Percentiles rank a stretch among this genome's conserved stretches.
These are phyloP conservation scores for Myochromella boudieri DNA, from an alignment of 768 basidiomycete species.

Conservation along the genomic window DNA sequence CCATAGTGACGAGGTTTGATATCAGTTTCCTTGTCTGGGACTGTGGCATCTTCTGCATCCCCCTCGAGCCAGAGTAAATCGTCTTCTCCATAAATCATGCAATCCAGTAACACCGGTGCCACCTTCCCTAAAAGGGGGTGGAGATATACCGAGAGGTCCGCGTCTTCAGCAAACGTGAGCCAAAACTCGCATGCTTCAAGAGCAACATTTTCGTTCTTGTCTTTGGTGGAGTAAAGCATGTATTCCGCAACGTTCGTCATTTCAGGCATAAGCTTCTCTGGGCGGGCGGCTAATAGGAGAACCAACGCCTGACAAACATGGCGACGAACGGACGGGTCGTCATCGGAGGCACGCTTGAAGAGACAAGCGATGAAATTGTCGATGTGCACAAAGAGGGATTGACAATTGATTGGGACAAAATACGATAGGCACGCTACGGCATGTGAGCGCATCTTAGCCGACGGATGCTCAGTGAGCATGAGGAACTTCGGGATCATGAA, in stretches of 20 bases:
- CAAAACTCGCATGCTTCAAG: conserved; percentile 99
- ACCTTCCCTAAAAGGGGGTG: conserved; percentile 89
- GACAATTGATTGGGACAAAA: conserved; percentile 84
- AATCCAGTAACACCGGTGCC: conserved; percentile 92
- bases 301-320: conserved; percentile 97
- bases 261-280: conserved; percentile 96
- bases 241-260: conserved; percentile 95
- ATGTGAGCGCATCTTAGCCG: conserved; percentile 88
- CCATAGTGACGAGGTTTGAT: conserved; percentile 96
- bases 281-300: conserved; percentile 86
- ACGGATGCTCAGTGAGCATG: conserved; percentile 78
- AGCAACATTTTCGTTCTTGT: conserved; percentile 94
- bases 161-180: conserved; percentile 97
- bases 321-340: conserved; percentile 89
- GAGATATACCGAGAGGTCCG: conserved; percentile 79
- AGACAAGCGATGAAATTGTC: conserved; percentile 91
- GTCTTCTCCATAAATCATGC: conserved; percentile 96
- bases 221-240: conserved; percentile 98
- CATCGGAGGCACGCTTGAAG: conserved; percentile 94
- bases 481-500: conserved; percentile 97
- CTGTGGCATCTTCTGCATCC: conserved; percentile 83
- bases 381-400: conserved; percentile 88
- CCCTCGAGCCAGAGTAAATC: conserved; percentile 94
- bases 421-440: conserved; percentile 94
- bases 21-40: conserved; percentile 92